Base-by-base conservation (phyloP, 352 stramenopile genomes). In the Pythium dissimile region DNA sequence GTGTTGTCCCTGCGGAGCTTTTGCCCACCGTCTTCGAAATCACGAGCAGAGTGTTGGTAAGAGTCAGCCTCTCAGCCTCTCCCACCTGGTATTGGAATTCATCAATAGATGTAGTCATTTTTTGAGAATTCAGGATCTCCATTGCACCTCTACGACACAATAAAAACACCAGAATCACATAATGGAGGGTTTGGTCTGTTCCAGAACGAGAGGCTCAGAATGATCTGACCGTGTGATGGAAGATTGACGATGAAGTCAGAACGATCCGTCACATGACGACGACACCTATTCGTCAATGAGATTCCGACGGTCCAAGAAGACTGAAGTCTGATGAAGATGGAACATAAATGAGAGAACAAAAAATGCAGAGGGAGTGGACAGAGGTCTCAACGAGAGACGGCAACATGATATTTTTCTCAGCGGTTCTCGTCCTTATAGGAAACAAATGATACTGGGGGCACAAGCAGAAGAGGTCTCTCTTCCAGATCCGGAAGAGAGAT, bases 1-100 rank as follows among this genome's bases (percentile, higher is more conserved):
- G 9, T 10, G 20, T 6, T 12, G 18, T 28, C 41, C 7, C 41
- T 6, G 9, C 10, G 10, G 18, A n/a, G 41, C 41, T 12, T 47
- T 41, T 41, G 34, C 34, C 34, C 34, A 1, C 26, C 28, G 35
- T 42, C 38, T 56, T 56, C 54, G 59, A 62, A 42, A 52, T 52
- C 35, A 54, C 35, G 28, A n/a, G 37, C 50, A 38, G 59, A 67
- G 50, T 67, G 59, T 58, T 67, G 43, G 59, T 67, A 54, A 59
- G 43, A 55, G 35, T 21, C 48, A 12, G 28, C 11, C 16, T 38
- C 21, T 13, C 11, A 15, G 7, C 24, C 4, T n/a, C 21, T 23
- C 15, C 18, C 48, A 55, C 48, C 48, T 18, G 30, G 21, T 55
- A 43, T 43, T 43, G 23, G 18, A 20, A 54, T 18, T 6, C n/a